Base-by-base conservation (phyloP, 192 early-diverging fungal genomes). In the Podila minutissima region DNA sequence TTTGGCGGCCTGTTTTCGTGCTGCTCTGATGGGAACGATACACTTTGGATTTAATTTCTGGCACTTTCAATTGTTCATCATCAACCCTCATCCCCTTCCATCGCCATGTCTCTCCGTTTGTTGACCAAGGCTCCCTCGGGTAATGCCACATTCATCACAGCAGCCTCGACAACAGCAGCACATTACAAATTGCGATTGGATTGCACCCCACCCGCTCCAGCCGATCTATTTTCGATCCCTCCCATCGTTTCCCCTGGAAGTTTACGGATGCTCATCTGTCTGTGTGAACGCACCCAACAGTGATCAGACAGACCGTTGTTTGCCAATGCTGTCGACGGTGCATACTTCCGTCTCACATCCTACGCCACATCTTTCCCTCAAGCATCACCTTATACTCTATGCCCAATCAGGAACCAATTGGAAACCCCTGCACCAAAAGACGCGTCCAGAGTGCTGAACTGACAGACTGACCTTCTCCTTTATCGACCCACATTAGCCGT, bases 41-140 rank as follows among this genome's bases (percentile, higher is more conserved):
- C 41, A 15, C 41, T 46, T 46, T 46, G 15, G 41, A 46, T 46
- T 46, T 46, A 46, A 46, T 46, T 46, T 46, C 41, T 46, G 41
- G 41, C 41, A 2, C 15, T 46, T 46, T 4, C 15, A 46, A 15
- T 46, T 46, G 41, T 55, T 55, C 53, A 55, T 55, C 24, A 55
- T 70, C 69, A 64, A 65, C 51, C 58, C 48, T 46, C 35, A n/a
- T 19, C 19, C 12, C 38, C 58, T 49, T 76, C 60, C 46, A 41
- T 48, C 65, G 62, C 71, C 71, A 81, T 81, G 77, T 71, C 77
- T 71, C 77, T 81, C 53, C 66, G 77, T 62, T 71, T 81, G 69
- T 81, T 81, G 77, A 73, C 77, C 77, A 81, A 81, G 77, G 72
- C 70, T 66, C 66, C 77, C 64, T 72, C 77, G 77, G 77, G 77